Percentiles rank a stretch among this genome's conserved stretches.
These are phyloP conservation scores for Sporothrix variecibatus DNA, from an alignment of 2,329 filamentous ascomycete species.

Conservation along the genomic window DNA sequence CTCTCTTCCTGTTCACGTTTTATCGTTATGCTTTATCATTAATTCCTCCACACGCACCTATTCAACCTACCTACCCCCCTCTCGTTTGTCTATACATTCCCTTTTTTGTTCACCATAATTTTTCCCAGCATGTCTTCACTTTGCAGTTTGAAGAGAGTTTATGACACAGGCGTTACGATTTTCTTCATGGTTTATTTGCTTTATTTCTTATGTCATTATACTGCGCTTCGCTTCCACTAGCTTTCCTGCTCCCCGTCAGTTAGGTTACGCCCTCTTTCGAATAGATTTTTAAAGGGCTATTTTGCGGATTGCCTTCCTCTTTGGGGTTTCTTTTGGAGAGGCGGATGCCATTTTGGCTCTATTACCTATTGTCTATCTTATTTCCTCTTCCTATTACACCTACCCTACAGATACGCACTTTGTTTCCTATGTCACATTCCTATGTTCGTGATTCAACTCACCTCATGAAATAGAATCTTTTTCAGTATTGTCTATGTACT, in stretches of 20 bases:
- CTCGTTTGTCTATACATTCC: not conserved
- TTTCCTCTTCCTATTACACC: not conserved
- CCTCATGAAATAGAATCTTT: slow-evolving; percentile 22
- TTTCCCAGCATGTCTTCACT: not conserved
- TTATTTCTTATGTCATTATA: slow-evolving; percentile 4
- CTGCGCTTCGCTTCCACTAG: not conserved
- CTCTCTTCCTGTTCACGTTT: not conserved
- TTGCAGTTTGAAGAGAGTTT: slow-evolving; percentile 9
- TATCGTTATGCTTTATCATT: not conserved
- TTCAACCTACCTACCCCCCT: not conserved
- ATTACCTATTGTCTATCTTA: not conserved
- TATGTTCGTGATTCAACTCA: slow-evolving; percentile 25
- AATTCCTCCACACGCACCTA: not conserved
- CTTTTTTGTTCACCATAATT: not conserved
- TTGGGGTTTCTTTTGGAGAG: not conserved
- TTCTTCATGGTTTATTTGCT: not conserved
- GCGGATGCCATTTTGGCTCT: not conserved
- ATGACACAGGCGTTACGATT: slow-evolving; percentile 17
- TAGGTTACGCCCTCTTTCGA: not conserved
- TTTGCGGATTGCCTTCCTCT: not conserved
- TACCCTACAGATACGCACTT: not conserved
- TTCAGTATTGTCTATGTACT: not conserved
- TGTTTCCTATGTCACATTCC: not conserved
- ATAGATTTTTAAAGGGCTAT: not conserved
- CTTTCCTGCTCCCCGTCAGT: not conserved